Percentiles rank a stretch among this genome's conserved stretches.
Evolutionary conservation across 768 basidiomycete genomes (phyloP).

Genomic region (Ramaria sp.): DNA sequence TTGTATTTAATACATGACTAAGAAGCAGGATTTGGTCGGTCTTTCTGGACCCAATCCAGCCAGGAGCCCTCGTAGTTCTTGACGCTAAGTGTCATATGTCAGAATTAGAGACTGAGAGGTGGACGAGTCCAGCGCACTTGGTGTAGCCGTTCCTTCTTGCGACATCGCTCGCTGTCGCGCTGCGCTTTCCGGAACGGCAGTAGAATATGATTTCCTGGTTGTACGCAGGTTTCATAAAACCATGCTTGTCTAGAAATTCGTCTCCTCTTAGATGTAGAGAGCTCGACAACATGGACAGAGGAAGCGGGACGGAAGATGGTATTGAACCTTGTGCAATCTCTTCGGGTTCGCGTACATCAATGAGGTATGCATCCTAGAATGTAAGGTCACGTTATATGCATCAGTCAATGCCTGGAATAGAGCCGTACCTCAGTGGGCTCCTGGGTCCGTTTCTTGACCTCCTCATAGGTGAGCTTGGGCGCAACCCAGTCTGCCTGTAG

Average conservation of each 20-base stretch:
- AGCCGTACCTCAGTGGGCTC: conserved; percentile 54
- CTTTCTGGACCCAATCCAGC: conserved; percentile 67
- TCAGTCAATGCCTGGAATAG: conserved; percentile 10
- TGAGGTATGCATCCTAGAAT: conserved; percentile 52
- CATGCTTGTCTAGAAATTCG: conserved; percentile 50
- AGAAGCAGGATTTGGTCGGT: conserved; percentile 27
- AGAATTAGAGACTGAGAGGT: neutral
- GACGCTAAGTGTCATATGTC: conserved; percentile 18
- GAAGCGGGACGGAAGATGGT: conserved; percentile 84
- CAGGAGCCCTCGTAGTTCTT: conserved; percentile 82
- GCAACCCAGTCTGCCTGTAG: conserved; percentile 68
- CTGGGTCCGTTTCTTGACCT: conserved; percentile 68
- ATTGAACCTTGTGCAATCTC: conserved; percentile 90
- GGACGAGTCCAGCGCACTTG: conserved; percentile 40
- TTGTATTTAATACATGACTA: neutral
- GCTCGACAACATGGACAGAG: conserved; percentile 63
- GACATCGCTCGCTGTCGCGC: conserved; percentile 70
- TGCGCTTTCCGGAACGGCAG: conserved; percentile 82
- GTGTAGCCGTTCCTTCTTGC: conserved; percentile 73
- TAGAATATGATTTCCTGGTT: conserved; percentile 79
- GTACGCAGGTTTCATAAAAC: conserved; percentile 63
- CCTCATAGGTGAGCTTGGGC: conserved; percentile 62
- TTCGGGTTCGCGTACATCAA: conserved; percentile 89
- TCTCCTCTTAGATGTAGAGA: conserved; percentile 47
- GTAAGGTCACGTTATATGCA: conserved; percentile 6